Evolutionary conservation across 306 rosid species (phyloP), one percentile per base, ranked within the genome.

Genomic region (Citrullus mucosospermus): DNA sequence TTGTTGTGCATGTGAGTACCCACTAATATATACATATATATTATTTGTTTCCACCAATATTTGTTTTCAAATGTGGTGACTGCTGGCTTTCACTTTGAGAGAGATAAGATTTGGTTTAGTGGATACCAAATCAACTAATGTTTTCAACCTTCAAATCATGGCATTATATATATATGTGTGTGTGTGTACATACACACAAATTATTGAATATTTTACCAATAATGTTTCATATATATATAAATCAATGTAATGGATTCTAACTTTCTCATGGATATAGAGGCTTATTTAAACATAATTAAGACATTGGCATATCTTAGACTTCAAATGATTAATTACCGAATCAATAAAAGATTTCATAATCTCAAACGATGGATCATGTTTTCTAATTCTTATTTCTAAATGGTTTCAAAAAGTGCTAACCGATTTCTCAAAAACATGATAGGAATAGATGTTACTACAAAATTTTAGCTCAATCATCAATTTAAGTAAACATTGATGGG

Each of bases 41-140:
- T n/a, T 41, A 68, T 41, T 68, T 68, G 75, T 41, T 68, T 41
- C 54, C 75, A 68, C 75, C 75, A 68, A 41, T 68, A 32, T 68
- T n/a, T 41, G 32, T 68, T 41, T 68, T 41, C 18, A 41, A 68
- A 41, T 41, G 75, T 68, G 75, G 54, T 9, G 75, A 68, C 54
- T 68, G 75, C 75, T 68, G 75, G 75, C 75, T 68, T 41, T 41
- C 75, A 68, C 75, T 68, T 68, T 39, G 50, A 20, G 57, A n/a
- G 73, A 66, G 73, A 67, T 67, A 67, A 39, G 73, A 67, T 67
- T 68, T 68, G 75, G 75, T 11, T n/a, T 2, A 68, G 53, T 68
- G 75, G 75, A 68, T 43, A 41, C 75, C 54, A 39, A 39, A 68
- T 68, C 54, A 68, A 68, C 32, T 5, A n/a, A 68, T 68, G 17